A percentile compares a stretch with the other conserved stretches of the same genome.
phyloP scores from a whole-genome alignment of 805 yeast species.

The Candida golubevii region DNA sequence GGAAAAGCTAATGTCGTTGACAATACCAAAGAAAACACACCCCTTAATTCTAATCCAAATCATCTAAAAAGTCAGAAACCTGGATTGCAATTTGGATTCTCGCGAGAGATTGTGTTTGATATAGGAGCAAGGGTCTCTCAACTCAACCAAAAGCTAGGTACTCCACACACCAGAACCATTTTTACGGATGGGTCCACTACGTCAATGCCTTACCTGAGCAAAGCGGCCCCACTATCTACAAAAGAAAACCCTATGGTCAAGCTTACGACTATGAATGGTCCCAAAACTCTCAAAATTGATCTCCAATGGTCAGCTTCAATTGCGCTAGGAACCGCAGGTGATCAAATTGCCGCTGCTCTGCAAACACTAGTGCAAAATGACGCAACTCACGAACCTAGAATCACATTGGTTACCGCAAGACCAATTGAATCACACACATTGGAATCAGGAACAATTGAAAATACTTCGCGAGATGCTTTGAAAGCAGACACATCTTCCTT shows the following conservation, averaged over 20 bases:
- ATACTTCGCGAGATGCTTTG: no score
- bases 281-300: slow-evolving; percentile 1
- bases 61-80: not conserved
- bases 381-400: no score
- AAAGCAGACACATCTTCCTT: no score
- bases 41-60: not conserved
- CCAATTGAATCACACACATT: no score
- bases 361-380: no score
- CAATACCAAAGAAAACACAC: not conserved
- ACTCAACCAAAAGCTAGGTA: not conserved
- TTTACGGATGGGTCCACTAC: not conserved
- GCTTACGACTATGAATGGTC: not conserved
- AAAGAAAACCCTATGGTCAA: slow-evolving; percentile 1
- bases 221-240: not conserved
- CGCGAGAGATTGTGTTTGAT: not conserved
- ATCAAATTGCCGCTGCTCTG: no score
- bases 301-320: not conserved
- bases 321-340: no score
- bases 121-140: not conserved
- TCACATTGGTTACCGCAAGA: no score
- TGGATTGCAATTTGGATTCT: not conserved
- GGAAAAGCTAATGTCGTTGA: not conserved
- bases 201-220: not conserved
- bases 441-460: no score
- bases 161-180: slow-evolving; percentile 1